phyloP scores from a whole-genome alignment of 805 yeast species.

The Cyberlindnera suaveolens region DNA sequence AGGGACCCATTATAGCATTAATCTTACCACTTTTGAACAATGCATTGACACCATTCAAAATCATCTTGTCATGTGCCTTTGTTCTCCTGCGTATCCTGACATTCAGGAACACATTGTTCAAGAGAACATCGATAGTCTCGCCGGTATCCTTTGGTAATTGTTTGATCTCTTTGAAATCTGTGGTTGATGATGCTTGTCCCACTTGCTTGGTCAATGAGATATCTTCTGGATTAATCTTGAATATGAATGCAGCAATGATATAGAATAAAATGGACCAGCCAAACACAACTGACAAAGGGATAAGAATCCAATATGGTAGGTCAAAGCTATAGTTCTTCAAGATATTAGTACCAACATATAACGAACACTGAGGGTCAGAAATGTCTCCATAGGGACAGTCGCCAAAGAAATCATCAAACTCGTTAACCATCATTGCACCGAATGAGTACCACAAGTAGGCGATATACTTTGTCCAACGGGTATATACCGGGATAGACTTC shows the following conservation, averaged over 20 bases:
- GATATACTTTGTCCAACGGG: slow-evolving; percentile 75
- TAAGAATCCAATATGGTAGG: slow-evolving; percentile 49
- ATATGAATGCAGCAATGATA: slow-evolving; percentile 38
- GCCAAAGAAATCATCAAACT: slow-evolving; percentile 57
- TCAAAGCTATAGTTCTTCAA: slow-evolving; percentile 55
- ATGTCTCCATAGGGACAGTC: slow-evolving; percentile 40
- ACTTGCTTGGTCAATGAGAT: slow-evolving; percentile 20
- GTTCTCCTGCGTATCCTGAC: slow-evolving; percentile 7
- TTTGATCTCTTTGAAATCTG: slow-evolving; percentile 1
- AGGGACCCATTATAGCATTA: slow-evolving; percentile 77
- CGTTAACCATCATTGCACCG: slow-evolving; percentile 60
- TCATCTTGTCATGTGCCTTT: slow-evolving; percentile 10
- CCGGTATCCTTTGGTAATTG: not conserved
- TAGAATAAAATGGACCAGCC: slow-evolving; percentile 56
- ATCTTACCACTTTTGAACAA: slow-evolving; percentile 33
- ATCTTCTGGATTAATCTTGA: slow-evolving; percentile 37
- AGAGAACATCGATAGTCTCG: slow-evolving; percentile 12
- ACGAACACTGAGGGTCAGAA: slow-evolving; percentile 30
- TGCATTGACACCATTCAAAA: slow-evolving; percentile 18
- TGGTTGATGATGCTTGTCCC: slow-evolving; percentile 1
- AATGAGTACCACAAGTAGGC: slow-evolving; percentile 76
- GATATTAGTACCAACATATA: slow-evolving; percentile 49
- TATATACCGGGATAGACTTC: slow-evolving; percentile 72
- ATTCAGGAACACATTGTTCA: slow-evolving; percentile 12
- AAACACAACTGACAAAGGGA: slow-evolving; percentile 55